Conservation (phyloP, 768 basidiomycete genomes). For the Suillus fuscotomentosus region DNA sequence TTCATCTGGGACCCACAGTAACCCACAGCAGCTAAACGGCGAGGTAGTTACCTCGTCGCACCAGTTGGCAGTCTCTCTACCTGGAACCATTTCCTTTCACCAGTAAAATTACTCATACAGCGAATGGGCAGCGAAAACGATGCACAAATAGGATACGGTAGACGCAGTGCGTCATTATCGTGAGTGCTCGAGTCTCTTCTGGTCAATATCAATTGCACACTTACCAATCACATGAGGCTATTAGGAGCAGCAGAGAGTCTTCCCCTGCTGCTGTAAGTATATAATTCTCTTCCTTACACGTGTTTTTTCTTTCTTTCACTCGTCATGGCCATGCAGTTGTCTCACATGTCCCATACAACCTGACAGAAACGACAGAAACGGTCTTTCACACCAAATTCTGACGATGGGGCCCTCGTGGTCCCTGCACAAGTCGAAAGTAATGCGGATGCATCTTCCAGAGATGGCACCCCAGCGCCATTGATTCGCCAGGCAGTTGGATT, state of each 20-base stretch:
- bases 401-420: conserved; percentile 44
- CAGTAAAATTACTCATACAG: not conserved
- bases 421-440: conserved; percentile 38
- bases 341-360: conserved; percentile 1
- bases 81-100: not conserved
- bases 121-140: conserved; percentile 25
- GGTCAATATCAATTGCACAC: not conserved
- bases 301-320: not conserved
- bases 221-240: conserved; percentile 13
- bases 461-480: conserved; percentile 42
- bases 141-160: conserved; percentile 21
- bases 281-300: not conserved
- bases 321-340: not conserved
- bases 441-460: conserved; percentile 45
- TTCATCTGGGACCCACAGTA: not conserved
- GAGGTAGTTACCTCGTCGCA: not conserved
- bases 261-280: conserved; percentile 47
- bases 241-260: conserved; percentile 57
- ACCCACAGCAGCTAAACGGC: not conserved
- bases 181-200: conserved; percentile 20
- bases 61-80: not conserved
- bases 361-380: conserved; percentile 44
- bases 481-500: conserved; percentile 63
- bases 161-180: conserved; percentile 38
- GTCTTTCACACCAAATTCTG: conserved; percentile 51